Percentiles rank a stretch among this genome's conserved stretches.
phyloP scores from a whole-genome alignment of 345 rosid species.

The Salix dunnii region DNA sequence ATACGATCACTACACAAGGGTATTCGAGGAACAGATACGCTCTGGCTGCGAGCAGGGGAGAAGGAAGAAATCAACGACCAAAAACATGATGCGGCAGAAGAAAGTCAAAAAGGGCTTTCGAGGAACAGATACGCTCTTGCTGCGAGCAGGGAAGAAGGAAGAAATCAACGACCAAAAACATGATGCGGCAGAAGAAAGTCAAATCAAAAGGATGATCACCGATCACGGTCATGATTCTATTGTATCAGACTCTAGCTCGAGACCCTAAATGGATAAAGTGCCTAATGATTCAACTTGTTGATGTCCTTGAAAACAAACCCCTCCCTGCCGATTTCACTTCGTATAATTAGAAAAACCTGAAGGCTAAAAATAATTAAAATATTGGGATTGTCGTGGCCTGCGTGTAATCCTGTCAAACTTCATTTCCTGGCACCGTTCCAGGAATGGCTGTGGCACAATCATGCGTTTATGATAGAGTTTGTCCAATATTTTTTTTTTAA shows the following conservation, averaged over 20 bases:
- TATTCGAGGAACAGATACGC: not conserved
- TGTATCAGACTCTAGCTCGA: not conserved
- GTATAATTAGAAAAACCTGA: not conserved
- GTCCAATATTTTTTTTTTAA: too few species aligned
- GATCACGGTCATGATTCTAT: not conserved
- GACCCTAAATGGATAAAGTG: not conserved
- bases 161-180: not conserved
- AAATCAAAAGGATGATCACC: not conserved
- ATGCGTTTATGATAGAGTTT: not conserved
- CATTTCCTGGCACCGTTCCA: too few species aligned
- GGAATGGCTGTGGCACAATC: not conserved
- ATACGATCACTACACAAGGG: not conserved
- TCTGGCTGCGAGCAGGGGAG: not conserved
- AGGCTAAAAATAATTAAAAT: not conserved
- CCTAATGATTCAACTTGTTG: not conserved
- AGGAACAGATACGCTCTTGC: not conserved
- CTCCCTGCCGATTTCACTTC: not conserved
- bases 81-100: not conserved
- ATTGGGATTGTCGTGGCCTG: not conserved
- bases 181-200: not conserved
- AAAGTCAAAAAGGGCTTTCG: too few species aligned
- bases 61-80: not conserved
- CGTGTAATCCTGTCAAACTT: not conserved
- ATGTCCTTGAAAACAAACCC: not conserved
- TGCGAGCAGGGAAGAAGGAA: not conserved